phyloP scores from a whole-genome alignment of 306 rosid genomes.

The Vicia villosa region DNA sequence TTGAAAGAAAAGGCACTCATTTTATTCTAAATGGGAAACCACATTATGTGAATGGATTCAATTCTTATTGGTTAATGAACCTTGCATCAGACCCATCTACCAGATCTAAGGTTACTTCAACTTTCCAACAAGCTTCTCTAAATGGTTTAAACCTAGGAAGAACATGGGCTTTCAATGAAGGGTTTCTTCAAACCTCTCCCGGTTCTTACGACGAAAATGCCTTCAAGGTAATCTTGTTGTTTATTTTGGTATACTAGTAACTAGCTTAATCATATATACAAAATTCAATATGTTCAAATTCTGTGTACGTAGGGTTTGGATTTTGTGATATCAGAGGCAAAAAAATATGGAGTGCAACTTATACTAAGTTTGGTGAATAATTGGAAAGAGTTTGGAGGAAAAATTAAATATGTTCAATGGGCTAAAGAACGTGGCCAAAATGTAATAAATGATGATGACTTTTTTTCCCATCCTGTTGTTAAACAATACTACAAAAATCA shows the following conservation, averaged over 20 bases:
- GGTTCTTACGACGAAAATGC: slow-evolving; percentile 39
- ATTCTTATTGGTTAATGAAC: slow-evolving; percentile 60
- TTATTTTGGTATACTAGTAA: background rate
- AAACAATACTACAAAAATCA: slow-evolving; percentile 36
- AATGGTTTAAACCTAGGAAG: slow-evolving; percentile 46
- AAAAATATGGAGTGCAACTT: slow-evolving; percentile 9
- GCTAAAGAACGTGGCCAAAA: slow-evolving; percentile 1
- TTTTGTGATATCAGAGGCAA: slow-evolving; percentile 33
- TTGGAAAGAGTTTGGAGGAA: slow-evolving; percentile 27
- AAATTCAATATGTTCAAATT: too few relatives aligned
- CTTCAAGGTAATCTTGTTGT: slow-evolving; percentile 27
- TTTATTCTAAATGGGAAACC: slow-evolving; percentile 42
- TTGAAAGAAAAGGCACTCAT: slow-evolving; percentile 40
- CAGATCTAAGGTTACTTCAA: slow-evolving; percentile 44
- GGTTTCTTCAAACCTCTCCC: slow-evolving; percentile 42
- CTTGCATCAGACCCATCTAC: slow-evolving; percentile 52
- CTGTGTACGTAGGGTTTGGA: slow-evolving; percentile 26
- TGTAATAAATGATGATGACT: slow-evolving; percentile 13
- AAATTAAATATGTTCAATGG: slow-evolving; percentile 24
- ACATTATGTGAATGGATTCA: slow-evolving; percentile 55
- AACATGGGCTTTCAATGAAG: slow-evolving; percentile 49
- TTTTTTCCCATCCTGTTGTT: slow-evolving; percentile 7
- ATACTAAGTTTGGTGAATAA: slow-evolving; percentile 31
- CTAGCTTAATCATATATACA: too few relatives aligned
- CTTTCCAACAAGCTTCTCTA: slow-evolving; percentile 38